Percentiles rank a stretch among this genome's conserved stretches.
phyloP scores from a whole-genome alignment of 768 basidiomycete genomes.

The Kwoniella europaea region DNA sequence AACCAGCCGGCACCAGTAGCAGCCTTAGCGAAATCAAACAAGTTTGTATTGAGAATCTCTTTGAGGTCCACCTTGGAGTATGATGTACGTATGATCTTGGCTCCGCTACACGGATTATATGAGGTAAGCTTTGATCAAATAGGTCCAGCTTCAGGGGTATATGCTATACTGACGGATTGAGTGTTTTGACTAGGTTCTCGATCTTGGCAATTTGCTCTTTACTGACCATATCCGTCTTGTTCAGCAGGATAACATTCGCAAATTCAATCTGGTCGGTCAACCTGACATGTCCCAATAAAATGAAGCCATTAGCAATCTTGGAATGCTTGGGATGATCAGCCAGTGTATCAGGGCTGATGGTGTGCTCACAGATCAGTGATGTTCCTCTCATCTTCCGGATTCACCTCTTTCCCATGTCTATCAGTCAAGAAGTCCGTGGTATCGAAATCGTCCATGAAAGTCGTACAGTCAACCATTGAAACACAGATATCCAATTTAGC shows the following conservation, averaged over 20 bases:
- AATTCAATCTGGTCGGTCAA: conserved; percentile 58
- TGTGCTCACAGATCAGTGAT: conserved; percentile 44
- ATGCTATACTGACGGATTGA: conserved; percentile 52
- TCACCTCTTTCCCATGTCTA: conserved; percentile 49
- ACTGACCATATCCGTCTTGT: conserved; percentile 53
- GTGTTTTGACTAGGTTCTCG: conserved; percentile 40
- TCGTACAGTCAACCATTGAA: conserved; percentile 52
- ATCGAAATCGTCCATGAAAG: conserved; percentile 51
- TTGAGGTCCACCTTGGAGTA: conserved; percentile 47
- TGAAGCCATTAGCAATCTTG: no score
- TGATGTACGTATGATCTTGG: conserved; percentile 33
- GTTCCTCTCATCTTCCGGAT: conserved; percentile 57
- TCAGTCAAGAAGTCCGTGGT: conserved; percentile 57
- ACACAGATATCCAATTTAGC: conserved; percentile 56
- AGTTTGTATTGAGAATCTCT: conserved; percentile 53
- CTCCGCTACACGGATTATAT: conserved; percentile 9
- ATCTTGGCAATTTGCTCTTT: conserved; percentile 36
- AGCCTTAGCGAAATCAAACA: conserved; percentile 54
- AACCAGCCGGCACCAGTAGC: conserved; percentile 55
- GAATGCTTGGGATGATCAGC: no score
- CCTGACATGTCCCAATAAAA: no score
- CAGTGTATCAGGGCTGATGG: no score
- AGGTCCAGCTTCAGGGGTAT: background rate
- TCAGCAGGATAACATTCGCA: conserved; percentile 55
- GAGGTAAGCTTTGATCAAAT: background rate